phyloP scores from a whole-genome alignment of 148 eudicot genomes.

The Silene conica region DNA sequence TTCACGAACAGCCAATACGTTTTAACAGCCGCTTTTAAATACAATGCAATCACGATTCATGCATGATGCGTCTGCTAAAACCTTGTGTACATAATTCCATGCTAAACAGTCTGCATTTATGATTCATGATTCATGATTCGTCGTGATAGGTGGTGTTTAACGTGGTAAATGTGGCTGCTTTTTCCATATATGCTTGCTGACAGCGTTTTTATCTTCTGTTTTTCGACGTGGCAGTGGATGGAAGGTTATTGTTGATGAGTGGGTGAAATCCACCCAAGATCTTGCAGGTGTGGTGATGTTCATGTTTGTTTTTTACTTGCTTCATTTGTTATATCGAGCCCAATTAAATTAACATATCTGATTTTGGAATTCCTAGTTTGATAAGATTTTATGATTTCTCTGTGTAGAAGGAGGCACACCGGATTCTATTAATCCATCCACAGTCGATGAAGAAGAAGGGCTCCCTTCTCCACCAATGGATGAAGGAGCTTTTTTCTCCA shows the following conservation, averaged over 20 bases:
- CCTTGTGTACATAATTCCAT: background rate
- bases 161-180: conserved; percentile 1
- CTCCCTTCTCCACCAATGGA: conserved; percentile 96
- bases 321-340: background rate
- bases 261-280: conserved; percentile 52
- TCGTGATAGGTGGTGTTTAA: background rate
- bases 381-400: background rate
- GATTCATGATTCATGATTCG: too few species aligned
- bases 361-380: background rate
- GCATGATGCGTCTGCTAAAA: background rate
- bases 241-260: conserved; percentile 75
- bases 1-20: background rate
- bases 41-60: background rate
- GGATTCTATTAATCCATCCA: conserved; percentile 78
- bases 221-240: conserved; percentile 50
- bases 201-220: conserved; percentile 5
- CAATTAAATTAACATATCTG: background rate
- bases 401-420: conserved; percentile 51
- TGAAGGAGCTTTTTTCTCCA: conserved; percentile 56
- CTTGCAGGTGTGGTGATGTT: conserved; percentile 40
- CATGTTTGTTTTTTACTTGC: background rate
- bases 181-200: conserved; percentile 8
- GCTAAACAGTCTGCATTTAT: background rate
- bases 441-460: conserved; percentile 84
- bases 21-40: background rate